Evolutionary conservation across 2,329 filamentous ascomycete species (phyloP), one percentile per base, ranked within the genome.

Genomic region (Metarhizium robertsii): DNA sequence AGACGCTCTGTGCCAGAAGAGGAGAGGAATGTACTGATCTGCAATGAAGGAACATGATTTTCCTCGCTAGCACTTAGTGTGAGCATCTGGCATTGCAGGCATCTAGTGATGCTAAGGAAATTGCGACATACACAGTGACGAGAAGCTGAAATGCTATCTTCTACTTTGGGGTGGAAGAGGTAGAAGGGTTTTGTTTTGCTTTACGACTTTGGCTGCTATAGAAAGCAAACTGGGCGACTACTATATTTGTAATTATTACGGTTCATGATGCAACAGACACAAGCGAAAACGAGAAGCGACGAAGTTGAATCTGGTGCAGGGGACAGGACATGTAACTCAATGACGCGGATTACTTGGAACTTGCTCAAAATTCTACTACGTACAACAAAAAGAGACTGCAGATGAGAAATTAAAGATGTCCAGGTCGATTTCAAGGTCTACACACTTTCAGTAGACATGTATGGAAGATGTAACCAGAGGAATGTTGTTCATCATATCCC

Each of bases 221-320:
- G 61, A 65, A 56, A 59, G 56, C 46, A 56, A 58, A 53, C 58
- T 5, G 54, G 57, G 60, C 56, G 57, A 60, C 61, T 58, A 57
- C 53, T 48, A 57, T 55, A 53, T 42, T 58, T 65, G 61, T 65
- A 63, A 59, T 65, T 62, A 54, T 64, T 61, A 64, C 57, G 62
- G 57, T 53, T 62, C 57, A 57, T 50, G 58, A 59, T 46, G 8
- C 10, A 18, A 45, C 34, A 54, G 45, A 53, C 53, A 48, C 51
- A 40, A 10, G 20, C 20, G 53, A 36, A 48, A 46, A 40, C 4
- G 5, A 42, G 40, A 56, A 16, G 45, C 14, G 20, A 18, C 8
- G 7, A 13, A 18, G 20, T 6, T 30, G 45, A 48, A 29, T 48
- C 14, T 48, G 45, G 25, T 10, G 11, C 8, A 48, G 1, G 45